phyloP scores from a whole-genome alignment of 352 stramenopile genomes.

The Detonula confervacea region DNA sequence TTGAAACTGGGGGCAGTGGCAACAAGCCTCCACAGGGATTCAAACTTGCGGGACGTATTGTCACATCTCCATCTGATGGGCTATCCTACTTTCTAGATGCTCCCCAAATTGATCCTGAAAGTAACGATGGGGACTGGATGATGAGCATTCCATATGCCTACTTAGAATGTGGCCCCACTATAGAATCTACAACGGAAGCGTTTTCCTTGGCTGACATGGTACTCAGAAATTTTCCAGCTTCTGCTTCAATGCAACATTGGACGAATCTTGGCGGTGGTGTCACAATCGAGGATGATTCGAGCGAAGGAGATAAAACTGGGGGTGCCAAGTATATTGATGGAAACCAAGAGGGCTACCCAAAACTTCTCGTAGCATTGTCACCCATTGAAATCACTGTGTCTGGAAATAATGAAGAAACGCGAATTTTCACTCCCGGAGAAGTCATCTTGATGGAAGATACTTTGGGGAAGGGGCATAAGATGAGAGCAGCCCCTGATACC shows the following conservation, averaged over 20 bases:
- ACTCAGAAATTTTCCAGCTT: constrained; percentile 40
- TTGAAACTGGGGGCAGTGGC: background rate
- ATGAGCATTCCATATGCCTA: constrained; percentile 51
- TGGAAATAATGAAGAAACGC: constrained; percentile 63
- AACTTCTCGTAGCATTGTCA: constrained; percentile 37
- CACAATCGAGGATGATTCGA: constrained; percentile 35
- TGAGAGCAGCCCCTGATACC: constrained; percentile 46
- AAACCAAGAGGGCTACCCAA: constrained; percentile 39
- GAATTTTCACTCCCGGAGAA: constrained; percentile 66
- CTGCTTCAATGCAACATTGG: constrained; percentile 36
- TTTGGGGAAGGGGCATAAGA: constrained; percentile 72
- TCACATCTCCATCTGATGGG: constrained; percentile 50
- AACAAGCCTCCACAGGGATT: constrained; percentile 51
- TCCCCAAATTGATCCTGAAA: constrained; percentile 11
- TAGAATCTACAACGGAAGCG: constrained; percentile 51
- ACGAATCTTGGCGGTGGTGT: constrained; percentile 44
- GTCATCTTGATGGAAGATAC: constrained; percentile 80
- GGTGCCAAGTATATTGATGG: constrained; percentile 33
- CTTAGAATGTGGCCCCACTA: constrained; percentile 40
- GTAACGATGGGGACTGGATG: constrained; percentile 24
- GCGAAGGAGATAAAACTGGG: constrained; percentile 7
- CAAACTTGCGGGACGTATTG: constrained; percentile 31
- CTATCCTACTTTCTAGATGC: constrained; percentile 53
- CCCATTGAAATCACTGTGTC: constrained; percentile 52
- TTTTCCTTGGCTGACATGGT: constrained; percentile 37